Evolutionary conservation across 129 eudicot species (phyloP), one percentile per base, ranked within the genome.

Genomic region (Cynara cardunculus): DNA sequence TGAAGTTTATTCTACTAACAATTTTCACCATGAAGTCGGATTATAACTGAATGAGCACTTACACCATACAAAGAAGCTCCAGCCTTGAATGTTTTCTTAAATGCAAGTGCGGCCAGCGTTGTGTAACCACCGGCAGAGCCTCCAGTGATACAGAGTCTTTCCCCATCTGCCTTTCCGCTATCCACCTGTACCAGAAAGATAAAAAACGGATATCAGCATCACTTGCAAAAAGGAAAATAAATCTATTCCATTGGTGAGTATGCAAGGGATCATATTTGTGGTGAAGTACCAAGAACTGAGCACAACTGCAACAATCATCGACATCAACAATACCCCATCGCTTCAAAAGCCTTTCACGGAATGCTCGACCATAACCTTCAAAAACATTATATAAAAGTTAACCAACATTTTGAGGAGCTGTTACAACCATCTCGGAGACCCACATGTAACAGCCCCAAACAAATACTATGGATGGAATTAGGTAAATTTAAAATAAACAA

Each of bases 81-180:
- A 61, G 96, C 99, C 73, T 88, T 94, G 35, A 94, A 94, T 13
- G 89, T 89, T 28, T 94, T 86, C 75, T 81, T 90, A 78, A 92
- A 94, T 25, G 99, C 96, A 90, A 94, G 99, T 71, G 99, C 99
- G 75, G 97, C 97, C 74, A 94, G 74, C 7, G 99, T 92, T 83
- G 99, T 94, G 89, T 94, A 94, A 79, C 99, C 99, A 34, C 99
- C 99, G 79, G 99, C 99, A 78, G 99, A 94, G 28, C 99, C 92
- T 61, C 97, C 99, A n/a, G 99, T 90, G 59, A 94, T 94, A 81
- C 97, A 94, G 19, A 94, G 88, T 76, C 99, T 85, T 78, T 80
- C 86, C 73, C 87, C 85, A 83, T 94, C 99, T 68, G 88, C 97
- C 81, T 85, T 92, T 84, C 97, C 99, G 70, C 85, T 87, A 70